Base-by-base conservation (phyloP, 2,329 filamentous ascomycete species). In the Hypoxylon sp. region DNA sequence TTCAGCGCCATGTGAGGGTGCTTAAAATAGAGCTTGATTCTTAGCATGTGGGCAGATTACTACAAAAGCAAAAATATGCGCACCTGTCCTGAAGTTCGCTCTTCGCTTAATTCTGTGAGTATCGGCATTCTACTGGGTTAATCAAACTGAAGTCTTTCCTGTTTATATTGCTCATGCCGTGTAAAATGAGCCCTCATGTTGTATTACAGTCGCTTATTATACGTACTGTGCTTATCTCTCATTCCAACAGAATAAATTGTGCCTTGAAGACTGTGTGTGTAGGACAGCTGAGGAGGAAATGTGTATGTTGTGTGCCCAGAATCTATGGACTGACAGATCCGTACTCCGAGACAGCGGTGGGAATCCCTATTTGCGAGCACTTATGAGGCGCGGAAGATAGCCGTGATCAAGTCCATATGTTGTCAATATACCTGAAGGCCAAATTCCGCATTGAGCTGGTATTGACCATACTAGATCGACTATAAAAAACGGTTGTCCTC, bases 21-120 rank as follows among this genome's bases (percentile, higher is more conserved):
- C 41, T 49, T 58, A 59, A 60, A 60, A 63, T 51, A 53, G 43
- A 55, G 50, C 41, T 34, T 36, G 43, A 46, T 51, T 45, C 28
- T 11, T 43, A 38, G 32, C 55, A 60, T 50, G 49, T 64, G 49
- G 32, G 32, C 43, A 25, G 55, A 65, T 65, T 65, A 65, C 63
- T 66, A 62, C 57, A 56, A 57, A 60, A 21, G 30, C 46, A 52
- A 34, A 30, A 6, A 46, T 60, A 55, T 46, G 49, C 49, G 48
- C 25, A 36, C 41, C 17, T 55, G 51, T 63, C 58, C 21, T 46
- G 48, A 10, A 41, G 41, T 21, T 17, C 17, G 50, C 34, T 41
- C 38, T 28, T 45, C 32, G 32, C 36, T 21, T 52, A 6, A 38
- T 52, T 43, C 43, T 43, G 41, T 41, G 23, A 23, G 28, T 23